Evolutionary conservation across 2,329 filamentous ascomycete genomes (phyloP).

Genomic region (Aciculosporium take): DNA sequence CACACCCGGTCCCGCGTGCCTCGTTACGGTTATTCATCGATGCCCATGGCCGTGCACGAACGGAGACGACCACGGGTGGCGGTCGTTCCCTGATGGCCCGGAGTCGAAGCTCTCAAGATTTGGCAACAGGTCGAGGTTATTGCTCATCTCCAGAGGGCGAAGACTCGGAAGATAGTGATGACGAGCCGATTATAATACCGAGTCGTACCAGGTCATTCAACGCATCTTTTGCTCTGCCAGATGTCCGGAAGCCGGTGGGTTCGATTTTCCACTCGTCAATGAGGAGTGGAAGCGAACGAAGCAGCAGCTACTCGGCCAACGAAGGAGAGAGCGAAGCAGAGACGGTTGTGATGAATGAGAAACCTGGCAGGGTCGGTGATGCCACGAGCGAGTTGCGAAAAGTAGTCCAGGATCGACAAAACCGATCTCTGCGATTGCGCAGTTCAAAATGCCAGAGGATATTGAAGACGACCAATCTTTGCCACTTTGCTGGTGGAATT

Average conservation of each 20-base stretch:
- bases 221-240: slow-evolving; percentile 41
- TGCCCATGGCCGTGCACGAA: slow-evolving; percentile 42
- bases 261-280: slow-evolving; percentile 33
- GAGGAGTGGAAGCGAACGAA: slow-evolving; percentile 35
- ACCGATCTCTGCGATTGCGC: slow-evolving; percentile 21
- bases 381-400: slow-evolving; percentile 47
- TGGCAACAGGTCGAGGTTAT: slow-evolving; percentile 21
- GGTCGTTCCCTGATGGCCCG: slow-evolving; percentile 16
- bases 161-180: slow-evolving; percentile 46
- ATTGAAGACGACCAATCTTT: slow-evolving; percentile 19
- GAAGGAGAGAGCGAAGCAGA: slow-evolving; percentile 45
- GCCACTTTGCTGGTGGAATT: slow-evolving; percentile 22
- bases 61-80: slow-evolving; percentile 34
- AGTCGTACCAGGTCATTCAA: slow-evolving; percentile 41
- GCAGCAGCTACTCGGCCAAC: slow-evolving; percentile 25
- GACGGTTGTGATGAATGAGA: slow-evolving; percentile 39
- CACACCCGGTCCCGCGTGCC: slow-evolving; percentile 31
- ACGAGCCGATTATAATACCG: slow-evolving; percentile 51
- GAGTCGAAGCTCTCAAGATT: slow-evolving; percentile 17
- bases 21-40: slow-evolving; percentile 51
- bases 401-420: slow-evolving; percentile 38
- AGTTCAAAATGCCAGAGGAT: slow-evolving; percentile 21
- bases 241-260: slow-evolving; percentile 34
- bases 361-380: slow-evolving; percentile 32
- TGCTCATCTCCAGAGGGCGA: slow-evolving; percentile 30